Base-by-base conservation (phyloP, 805 yeast species). In the Osmozyma mogii region DNA sequence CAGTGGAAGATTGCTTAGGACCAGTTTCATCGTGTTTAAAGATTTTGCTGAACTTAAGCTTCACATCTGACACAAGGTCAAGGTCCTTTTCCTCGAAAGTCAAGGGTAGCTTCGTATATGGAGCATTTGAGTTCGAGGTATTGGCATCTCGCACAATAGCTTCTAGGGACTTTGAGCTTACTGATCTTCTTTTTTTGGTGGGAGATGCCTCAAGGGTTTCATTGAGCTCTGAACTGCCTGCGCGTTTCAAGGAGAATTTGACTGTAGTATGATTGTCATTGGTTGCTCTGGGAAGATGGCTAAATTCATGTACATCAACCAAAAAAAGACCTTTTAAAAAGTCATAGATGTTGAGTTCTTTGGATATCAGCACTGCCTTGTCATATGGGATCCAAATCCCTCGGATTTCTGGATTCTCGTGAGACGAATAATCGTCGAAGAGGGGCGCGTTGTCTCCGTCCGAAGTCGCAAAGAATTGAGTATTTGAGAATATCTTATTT, bases 91-190 rank as follows among this genome's bases (percentile, higher is more conserved):
- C 45, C 9, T 55, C 41, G 10, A 72, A 26, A 8, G 28, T 25
- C 30, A 29, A 43, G 11, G 81, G 79, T 18, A 63, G 65, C 27
- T 74, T 43, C 0, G 79, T 55, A 44, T 52, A 67, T 3, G 75
- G 75, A 17, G 55, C 49, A 39, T 66, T 63, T 20, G 72, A 59
- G 35, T 70, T 70, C 8, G 29, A 16, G 3, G 42, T 33, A 9
- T 28, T 30, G n/a, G 34, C 17, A 27, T 20, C 16, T 17, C 25
- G 17, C 10, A 17, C 22, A 20, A 20, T 18, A 16, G 16, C 5
- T n/a, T 10, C 29, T n/a, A 22, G 9, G 25, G 17, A 10, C 6
- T 9, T n/a, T 28, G 11, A n/a, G 12, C 22, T 16, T 10, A 15
- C 9, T 13, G 13, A 4, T 19, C n/a, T 56, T 14, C 44, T 50